Conservation (phyloP, 2,329 filamentous ascomycete species). For the Hymenoscyphus albidus region DNA sequence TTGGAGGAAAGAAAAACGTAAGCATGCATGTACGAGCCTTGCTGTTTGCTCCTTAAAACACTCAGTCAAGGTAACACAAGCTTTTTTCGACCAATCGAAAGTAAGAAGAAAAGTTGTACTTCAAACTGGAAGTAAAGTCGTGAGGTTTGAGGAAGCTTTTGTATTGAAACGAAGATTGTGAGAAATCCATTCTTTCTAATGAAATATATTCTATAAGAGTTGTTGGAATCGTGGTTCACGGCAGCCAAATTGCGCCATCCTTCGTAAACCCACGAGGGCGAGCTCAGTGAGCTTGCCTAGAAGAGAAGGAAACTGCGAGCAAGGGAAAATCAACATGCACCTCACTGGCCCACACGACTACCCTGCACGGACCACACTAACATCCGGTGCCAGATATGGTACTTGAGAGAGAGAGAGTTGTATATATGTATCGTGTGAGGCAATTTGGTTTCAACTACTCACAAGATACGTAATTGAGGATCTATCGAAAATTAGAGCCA, state of each 20-base stretch:
- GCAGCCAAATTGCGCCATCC: neutral
- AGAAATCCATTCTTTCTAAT: neutral
- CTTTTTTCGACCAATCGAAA: neutral
- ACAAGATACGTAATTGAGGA: neutral
- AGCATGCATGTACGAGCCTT: neutral
- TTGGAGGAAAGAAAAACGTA: neutral
- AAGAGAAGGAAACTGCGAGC: conserved; percentile 1
- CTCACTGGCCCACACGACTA: neutral
- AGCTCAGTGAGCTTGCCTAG: neutral
- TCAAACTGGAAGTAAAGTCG: neutral
- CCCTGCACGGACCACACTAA: neutral
- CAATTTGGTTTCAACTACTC: neutral
- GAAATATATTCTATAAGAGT: neutral
- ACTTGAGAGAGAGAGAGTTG: neutral
- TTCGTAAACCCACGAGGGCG: neutral
- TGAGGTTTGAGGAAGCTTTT: neutral
- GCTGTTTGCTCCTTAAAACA: neutral
- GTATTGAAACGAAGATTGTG: neutral
- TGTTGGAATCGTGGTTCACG: neutral
- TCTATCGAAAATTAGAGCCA: neutral
- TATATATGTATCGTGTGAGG: neutral
- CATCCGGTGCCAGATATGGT: neutral
- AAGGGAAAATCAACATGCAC: neutral
- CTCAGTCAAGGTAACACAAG: neutral
- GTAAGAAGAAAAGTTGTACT: neutral